Conservation (phyloP, 129 eudicot species). For the Glebionis coronaria region DNA sequence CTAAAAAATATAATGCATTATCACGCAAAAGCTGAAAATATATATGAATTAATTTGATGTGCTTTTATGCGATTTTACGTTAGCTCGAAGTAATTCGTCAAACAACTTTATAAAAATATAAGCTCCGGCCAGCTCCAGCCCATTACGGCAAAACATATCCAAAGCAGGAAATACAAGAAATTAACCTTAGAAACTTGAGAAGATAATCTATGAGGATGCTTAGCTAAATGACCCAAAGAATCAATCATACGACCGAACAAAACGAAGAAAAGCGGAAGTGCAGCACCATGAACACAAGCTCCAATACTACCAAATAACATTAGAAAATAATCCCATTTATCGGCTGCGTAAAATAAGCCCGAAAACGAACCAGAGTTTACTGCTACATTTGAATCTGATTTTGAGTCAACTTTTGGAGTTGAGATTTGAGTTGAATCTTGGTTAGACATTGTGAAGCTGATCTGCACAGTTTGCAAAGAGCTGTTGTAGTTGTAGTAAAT, state of each 20-base stretch:
- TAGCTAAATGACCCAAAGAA: constrained; percentile 65
- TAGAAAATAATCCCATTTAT: constrained; percentile 54
- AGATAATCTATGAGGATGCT: constrained; percentile 58
- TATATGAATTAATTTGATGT: no score
- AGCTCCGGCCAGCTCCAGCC: no score
- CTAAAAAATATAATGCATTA: no score
- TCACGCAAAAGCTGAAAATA: no score
- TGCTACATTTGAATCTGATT: constrained; percentile 30
- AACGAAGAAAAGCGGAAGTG: constrained; percentile 71
- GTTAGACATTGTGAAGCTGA: constrained; percentile 27
- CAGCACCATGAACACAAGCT: constrained; percentile 79
- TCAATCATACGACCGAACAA: constrained; percentile 78
- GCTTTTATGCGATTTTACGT: no score
- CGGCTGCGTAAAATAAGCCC: constrained; percentile 70
- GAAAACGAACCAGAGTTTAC: constrained; percentile 35
- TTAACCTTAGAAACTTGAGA: constrained; percentile 62
- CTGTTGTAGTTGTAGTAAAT: constrained; percentile 9
- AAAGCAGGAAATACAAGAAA: not conserved
- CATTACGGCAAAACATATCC: no score
- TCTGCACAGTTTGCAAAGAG: constrained; percentile 2
- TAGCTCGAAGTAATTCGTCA: no score
- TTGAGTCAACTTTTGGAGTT: constrained; percentile 24
- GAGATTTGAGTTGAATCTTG: constrained; percentile 27
- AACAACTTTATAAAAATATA: no score
- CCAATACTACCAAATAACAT: constrained; percentile 80